Percentiles rank a stretch among this genome's conserved stretches.
Evolutionary conservation across 495 filamentous ascomycete genomes (phyloP).

Genomic region (Talaromyces liani): DNA sequence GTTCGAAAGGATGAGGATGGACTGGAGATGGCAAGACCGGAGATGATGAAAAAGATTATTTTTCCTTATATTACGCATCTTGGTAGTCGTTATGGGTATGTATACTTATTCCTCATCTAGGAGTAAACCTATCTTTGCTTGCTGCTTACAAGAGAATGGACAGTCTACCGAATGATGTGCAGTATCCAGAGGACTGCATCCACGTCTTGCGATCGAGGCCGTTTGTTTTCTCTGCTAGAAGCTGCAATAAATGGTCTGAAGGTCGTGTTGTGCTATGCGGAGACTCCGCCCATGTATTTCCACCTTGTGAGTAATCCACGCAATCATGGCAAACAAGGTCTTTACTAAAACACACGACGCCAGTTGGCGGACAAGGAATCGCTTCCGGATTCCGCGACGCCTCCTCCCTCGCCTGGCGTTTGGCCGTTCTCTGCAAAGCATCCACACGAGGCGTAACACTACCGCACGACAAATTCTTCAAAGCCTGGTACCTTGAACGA

Average conservation of each 20-base stretch:
- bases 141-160: background rate
- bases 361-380: slow-evolving; percentile 47
- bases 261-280: slow-evolving; percentile 39
- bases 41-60: slow-evolving; percentile 19
- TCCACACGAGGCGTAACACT: background rate
- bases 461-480: slow-evolving; percentile 17
- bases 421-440: slow-evolving; percentile 24
- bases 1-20: slow-evolving; percentile 21
- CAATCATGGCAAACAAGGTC: background rate
- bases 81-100: slow-evolving; percentile 26
- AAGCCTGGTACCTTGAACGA: slow-evolving; percentile 30
- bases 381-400: slow-evolving; percentile 34
- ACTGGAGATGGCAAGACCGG: slow-evolving; percentile 19
- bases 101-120: background rate
- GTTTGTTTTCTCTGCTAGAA: slow-evolving; percentile 38
- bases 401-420: slow-evolving; percentile 37
- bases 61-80: slow-evolving; percentile 27
- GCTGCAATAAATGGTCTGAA: slow-evolving; percentile 45
- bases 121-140: background rate
- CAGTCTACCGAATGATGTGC: slow-evolving; percentile 22
- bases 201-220: slow-evolving; percentile 42
- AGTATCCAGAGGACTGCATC: slow-evolving; percentile 43
- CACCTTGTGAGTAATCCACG: slow-evolving; percentile 30
- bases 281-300: slow-evolving; percentile 49
- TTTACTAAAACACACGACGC: background rate